phyloP scores from a whole-genome alignment of 2,329 filamentous ascomycete genomes.

The Ascomycota sp. region DNA sequence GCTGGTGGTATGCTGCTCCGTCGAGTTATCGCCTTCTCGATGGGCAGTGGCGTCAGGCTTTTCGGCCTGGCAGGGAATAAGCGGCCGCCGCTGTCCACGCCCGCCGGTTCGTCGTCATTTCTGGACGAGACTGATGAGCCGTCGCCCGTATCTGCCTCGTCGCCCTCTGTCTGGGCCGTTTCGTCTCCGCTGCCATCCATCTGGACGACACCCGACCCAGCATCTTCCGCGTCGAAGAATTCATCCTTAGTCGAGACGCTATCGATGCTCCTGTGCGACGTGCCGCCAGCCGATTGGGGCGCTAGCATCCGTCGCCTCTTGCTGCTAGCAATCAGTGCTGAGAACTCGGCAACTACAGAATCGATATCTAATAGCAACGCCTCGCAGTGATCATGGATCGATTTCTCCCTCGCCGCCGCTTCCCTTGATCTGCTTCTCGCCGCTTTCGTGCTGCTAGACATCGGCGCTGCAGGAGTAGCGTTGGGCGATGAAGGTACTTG shows the following conservation, averaged over 20 bases:
- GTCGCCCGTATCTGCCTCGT: conserved; percentile 13
- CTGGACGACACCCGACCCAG: conserved; percentile 46
- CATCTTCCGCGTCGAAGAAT: conserved; percentile 77
- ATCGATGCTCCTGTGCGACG: conserved; percentile 48
- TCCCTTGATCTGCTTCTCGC: conserved; percentile 16
- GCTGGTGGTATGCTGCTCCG: conserved; percentile 52
- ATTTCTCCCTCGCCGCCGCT: conserved; percentile 33
- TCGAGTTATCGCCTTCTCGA: conserved; percentile 42
- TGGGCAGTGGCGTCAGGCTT: conserved; percentile 55
- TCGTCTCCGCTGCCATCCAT: conserved; percentile 56
- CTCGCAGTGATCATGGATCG: conserved; percentile 64
- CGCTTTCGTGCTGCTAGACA: conserved; percentile 12
- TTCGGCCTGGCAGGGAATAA: conserved; percentile 63
- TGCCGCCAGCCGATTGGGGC: conserved; percentile 25
- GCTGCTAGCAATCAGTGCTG: conserved; percentile 53
- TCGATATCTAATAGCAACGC: conserved; percentile 73
- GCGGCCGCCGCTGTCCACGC: conserved; percentile 35
- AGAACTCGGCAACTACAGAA: conserved; percentile 64
- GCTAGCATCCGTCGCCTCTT: conserved; percentile 50
- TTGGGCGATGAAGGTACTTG: conserved; percentile 18
- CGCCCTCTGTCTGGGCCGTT: conserved; percentile 4
- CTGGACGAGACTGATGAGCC: conserved; percentile 38
- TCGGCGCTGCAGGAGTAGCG: conserved; percentile 10
- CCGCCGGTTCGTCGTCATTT: conserved; percentile 35
- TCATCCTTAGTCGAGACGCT: conserved; percentile 57